phyloP scores from a whole-genome alignment of 2,329 filamentous ascomycete species.

The Periconia sp. region DNA sequence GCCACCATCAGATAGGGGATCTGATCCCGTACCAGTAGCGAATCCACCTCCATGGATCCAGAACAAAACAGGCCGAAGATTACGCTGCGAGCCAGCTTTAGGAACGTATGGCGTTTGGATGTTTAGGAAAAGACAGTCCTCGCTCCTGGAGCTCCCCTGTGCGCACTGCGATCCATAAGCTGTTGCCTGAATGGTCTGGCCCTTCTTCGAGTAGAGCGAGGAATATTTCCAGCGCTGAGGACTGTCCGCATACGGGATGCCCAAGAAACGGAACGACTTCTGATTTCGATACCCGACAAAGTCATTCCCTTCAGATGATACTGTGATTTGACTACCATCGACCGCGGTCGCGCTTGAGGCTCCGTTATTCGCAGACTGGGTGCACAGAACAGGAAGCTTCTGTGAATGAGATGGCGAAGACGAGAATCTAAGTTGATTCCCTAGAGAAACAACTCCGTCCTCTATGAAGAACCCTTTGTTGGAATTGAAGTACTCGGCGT shows the following conservation, averaged over 20 bases:
- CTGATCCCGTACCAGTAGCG: constrained; percentile 52
- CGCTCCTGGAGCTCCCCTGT: constrained; percentile 47
- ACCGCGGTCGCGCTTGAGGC: constrained; percentile 27
- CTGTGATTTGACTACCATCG: constrained; percentile 41
- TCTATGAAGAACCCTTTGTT: constrained; percentile 52
- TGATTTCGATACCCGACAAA: constrained; percentile 60
- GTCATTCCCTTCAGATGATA: constrained; percentile 52
- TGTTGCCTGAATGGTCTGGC: constrained; percentile 54
- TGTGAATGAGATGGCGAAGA: constrained; percentile 27
- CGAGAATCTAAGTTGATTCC: constrained; percentile 42
- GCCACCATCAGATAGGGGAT: constrained; percentile 55
- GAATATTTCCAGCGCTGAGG: constrained; percentile 56
- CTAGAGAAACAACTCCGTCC: constrained; percentile 47
- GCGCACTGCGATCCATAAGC: constrained; percentile 54
- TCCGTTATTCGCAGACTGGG: constrained; percentile 53
- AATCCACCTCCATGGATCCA: constrained; percentile 65
- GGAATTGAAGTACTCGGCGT: constrained; percentile 44
- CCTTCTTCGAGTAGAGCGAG: constrained; percentile 51
- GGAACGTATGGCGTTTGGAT: constrained; percentile 52
- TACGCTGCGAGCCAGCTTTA: constrained; percentile 44
- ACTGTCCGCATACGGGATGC: constrained; percentile 54
- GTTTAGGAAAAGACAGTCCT: constrained; percentile 58
- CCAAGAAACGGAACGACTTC: constrained; percentile 55
- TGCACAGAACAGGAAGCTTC: constrained; percentile 57
- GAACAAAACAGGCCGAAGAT: constrained; percentile 57